phyloP scores from a whole-genome alignment of 2,329 filamentous ascomycete genomes.

The Monilinia aucupariae region DNA sequence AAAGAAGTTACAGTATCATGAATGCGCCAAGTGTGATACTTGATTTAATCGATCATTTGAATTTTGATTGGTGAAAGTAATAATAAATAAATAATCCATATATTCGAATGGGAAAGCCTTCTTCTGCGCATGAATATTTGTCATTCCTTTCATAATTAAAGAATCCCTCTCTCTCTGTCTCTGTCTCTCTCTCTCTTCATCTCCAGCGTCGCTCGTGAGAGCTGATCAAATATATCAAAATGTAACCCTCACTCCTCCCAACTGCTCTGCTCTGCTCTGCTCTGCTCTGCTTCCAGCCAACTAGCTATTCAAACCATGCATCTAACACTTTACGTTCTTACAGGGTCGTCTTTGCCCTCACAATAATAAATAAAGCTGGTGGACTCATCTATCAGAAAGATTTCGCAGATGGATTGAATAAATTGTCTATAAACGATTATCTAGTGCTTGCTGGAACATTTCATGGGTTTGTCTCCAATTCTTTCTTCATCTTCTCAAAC shows the following conservation, averaged over 20 bases:
- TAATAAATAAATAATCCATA: neutral
- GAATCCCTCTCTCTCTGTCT: neutral
- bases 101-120: neutral
- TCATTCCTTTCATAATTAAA: neutral
- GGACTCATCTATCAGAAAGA: conserved; percentile 94
- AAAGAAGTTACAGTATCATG: neutral
- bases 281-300: too few species aligned
- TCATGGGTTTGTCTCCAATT: conserved; percentile 63
- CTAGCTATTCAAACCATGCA: neutral
- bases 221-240: conserved; percentile 1
- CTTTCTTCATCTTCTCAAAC: conserved; percentile 30
- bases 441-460: conserved; percentile 96
- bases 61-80: neutral
- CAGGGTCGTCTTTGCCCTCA: conserved; percentile 91
- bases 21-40: neutral
- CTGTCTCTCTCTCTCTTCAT: neutral
- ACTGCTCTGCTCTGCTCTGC: too few species aligned
- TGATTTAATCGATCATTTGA: neutral
- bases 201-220: neutral
- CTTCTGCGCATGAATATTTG: too few species aligned
- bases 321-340: conserved; percentile 43
- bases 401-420: conserved; percentile 80
- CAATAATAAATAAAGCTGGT: conserved; percentile 98
- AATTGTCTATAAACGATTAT: conserved; percentile 91
- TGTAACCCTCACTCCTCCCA: too few species aligned